These are phyloP conservation scores for Candida sojae DNA, from an alignment of 1,139 yeast genomes.

Conservation along the genomic window DNA sequence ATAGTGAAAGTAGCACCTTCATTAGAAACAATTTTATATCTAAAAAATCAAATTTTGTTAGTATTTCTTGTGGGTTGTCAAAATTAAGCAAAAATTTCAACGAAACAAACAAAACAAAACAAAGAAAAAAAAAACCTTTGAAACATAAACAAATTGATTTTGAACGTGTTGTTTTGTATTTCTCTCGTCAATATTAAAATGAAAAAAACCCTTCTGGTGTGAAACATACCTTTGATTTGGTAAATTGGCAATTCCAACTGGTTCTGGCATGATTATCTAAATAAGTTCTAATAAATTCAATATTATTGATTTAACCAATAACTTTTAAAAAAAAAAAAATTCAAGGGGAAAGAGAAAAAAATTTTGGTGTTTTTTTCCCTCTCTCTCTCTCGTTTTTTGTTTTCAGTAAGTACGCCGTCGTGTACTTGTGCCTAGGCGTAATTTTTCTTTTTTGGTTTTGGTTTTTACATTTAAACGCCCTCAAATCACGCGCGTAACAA, in stretches of 20 bases:
- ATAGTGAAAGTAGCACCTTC: conserved; percentile 88
- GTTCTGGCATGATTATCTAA: conserved; percentile 40
- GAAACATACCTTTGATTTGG: conserved; percentile 84
- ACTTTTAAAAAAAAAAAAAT: background rate
- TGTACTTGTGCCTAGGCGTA: background rate
- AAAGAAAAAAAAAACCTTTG: background rate
- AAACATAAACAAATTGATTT: background rate
- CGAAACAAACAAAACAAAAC: background rate
- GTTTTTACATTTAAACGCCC: background rate
- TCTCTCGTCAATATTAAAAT: background rate
- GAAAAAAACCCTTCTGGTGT: background rate
- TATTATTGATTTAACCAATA: background rate
- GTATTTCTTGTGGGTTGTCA: conserved; percentile 1
- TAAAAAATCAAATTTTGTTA: conserved; percentile 17
- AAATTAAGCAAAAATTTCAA: background rate
- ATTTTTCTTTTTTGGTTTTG: background rate
- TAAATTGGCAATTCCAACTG: conserved; percentile 83
- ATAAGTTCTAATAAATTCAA: background rate
- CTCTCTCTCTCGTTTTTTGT: too few species aligned
- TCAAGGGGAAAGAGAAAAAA: background rate
- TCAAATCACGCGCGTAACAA: background rate
- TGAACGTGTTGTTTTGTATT: conserved; percentile 1
- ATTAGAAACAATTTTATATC: conserved; percentile 86
- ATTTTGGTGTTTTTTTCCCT: background rate
- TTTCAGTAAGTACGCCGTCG: background rate